Base-by-base conservation (phyloP, 768 basidiomycete species). In the Lanmaoa rubissima region DNA sequence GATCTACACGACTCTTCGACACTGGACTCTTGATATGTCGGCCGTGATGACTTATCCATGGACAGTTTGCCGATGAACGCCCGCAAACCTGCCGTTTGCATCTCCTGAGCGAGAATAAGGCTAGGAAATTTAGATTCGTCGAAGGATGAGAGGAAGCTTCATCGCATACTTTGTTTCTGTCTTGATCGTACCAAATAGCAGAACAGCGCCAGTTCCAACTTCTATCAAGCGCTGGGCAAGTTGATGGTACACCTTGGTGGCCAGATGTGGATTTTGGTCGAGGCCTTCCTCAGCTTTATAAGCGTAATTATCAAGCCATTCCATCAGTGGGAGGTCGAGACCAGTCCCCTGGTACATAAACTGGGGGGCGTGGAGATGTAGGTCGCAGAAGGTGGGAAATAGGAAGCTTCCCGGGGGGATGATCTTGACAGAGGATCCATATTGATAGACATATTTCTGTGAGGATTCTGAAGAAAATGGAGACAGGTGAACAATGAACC, bases 1-100 rank as follows among this genome's bases (percentile, higher is more conserved):
- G 85, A 74, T 5, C 66, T 58, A 21, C 85, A 75, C 7, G 91
- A 78, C 24, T 71, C 72, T 7, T 73, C 60, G 3, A 79, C 64
- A 2, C 87, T 83, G 0, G 77, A 55, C 66, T 94, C 93, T 44
- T 81, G 75, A 70, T 95, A 95, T 1, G 86, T 80, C 0, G 84
- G 79, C 1, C 85, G 78, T 6, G 84, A 82, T 7, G 87, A 90
- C 26, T 82, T 84, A 68, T 94, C 92, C 93, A 94, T 94, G 0
- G 91, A 92, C 12, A 96, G 75, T 68, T 95, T 96, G 17, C 93
- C 94, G n/a, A 96, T 79, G 59, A 89, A 90, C 0, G 85, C 90
- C 34, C 94, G 78, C 17, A 95, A 61, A 5, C 94, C 92, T 19
- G 81, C 81, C 0, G 71, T 63, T 58, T 86, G 86, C 83, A 95